Base-by-base conservation (phyloP, 2,329 filamentous ascomycete genomes). In the Apiospora sp. region DNA sequence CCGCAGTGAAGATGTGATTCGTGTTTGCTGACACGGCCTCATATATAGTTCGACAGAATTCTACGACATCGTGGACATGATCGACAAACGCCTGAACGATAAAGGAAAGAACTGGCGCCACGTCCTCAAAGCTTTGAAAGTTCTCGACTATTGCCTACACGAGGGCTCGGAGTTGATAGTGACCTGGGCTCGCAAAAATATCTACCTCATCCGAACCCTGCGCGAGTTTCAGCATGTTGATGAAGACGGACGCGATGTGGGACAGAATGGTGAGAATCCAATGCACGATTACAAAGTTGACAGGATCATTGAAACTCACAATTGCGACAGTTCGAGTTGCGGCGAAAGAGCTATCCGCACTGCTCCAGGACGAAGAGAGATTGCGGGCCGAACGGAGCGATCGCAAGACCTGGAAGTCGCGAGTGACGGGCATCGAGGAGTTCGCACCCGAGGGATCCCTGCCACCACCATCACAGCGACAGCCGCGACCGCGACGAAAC, bases 41-140 rank as follows among this genome's bases (percentile, higher is more conserved):
- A 58, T 30, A 58, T 30, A 58, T 76, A 97, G 96, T 81, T 95
- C 95, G 48, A 96, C 93, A 84, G 96, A 98, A 83, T 99, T 99
- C 86, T 98, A 98, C 86, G 96, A 99, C 82, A 98, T 99, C 79
- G 98, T 99, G 92, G 96, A 99, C 83, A 99, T 99, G 94, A 88
- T 99, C 77, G 96, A 99, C 85, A 98, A 98, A 87, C 93, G 96
- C 77, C 87, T 99, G 80, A 99, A 99, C 80, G 96, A 99, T 84
- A 98, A 99, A 84, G 96, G 96, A 81, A 99, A 98, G 88, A 99
- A 99, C 83, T 99, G 96, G 96, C 92, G 96, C 79, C 96, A 99
- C 82, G 96, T 99, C 16, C 87, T 99, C 73, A 99, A 99, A 85
- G 97, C 96, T 58, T 87, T 99, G 77, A 99, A 99, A 83, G 96